Conservation (phyloP, 345 rosid species). For the Syzygium aqueum region DNA sequence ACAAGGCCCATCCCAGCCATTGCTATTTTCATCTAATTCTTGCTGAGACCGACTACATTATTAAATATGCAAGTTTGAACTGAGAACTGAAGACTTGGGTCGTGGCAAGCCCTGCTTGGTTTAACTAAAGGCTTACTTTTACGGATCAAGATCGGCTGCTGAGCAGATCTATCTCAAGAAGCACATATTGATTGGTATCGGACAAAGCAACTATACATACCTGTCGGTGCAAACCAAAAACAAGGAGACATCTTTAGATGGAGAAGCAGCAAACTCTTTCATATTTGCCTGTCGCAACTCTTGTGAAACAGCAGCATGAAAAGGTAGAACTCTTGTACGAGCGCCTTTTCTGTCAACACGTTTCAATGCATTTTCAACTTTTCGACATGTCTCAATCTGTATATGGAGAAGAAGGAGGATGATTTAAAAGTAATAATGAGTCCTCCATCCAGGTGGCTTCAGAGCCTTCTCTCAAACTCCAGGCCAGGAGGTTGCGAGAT, state of each 20-base stretch:
- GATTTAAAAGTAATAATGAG: background rate
- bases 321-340: constrained; percentile 50
- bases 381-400: constrained; percentile 95
- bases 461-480: background rate
- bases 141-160: background rate
- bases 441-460: background rate
- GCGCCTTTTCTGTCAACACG: constrained; percentile 61
- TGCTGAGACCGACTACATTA: background rate
- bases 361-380: constrained; percentile 81
- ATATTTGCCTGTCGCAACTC: constrained; percentile 56
- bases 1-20: background rate
- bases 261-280: constrained; percentile 58
- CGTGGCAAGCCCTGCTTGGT: background rate
- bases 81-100: background rate
- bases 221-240: constrained; percentile 87
- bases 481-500: background rate
- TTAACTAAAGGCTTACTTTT: background rate
- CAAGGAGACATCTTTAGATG: constrained; percentile 25
- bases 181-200: background rate
- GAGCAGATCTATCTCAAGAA: background rate
- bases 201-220: constrained; percentile 17
- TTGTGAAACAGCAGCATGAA: constrained; percentile 83
- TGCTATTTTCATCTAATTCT: background rate
- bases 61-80: background rate
- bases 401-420: background rate